Base-by-base conservation (phyloP, 345 rosid species). In the Abelmoschus esculentus region DNA sequence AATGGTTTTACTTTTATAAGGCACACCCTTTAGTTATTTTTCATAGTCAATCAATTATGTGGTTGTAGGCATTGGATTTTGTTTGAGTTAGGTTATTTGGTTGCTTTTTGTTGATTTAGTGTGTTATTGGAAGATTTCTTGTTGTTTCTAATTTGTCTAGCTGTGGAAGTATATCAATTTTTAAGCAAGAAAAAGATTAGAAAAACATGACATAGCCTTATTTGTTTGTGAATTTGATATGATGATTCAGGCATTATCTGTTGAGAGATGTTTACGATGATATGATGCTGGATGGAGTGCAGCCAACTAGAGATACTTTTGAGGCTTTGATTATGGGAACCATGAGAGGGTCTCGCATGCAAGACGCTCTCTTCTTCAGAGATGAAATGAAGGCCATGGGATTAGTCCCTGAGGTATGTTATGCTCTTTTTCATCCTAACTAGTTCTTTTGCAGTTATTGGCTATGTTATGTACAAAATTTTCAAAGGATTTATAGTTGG, bases 311-410 rank as follows among this genome's bases (percentile, higher is more conserved):
- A 70, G 97, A 91, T 67, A 76, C 79, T 31, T 91, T 95, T 73
- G 89, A 87, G 74, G 86, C 96, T 13, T 78, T 91, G 85, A 83
- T 90, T 11, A 81, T 85, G 61, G 99, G 98, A 66, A 87, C 91
- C 28, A 90, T 91, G 98, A 91, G 84, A 79, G 92, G 96, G 6
- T 81, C 93, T 55, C 93, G 96, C 40, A 72, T 95, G 85, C 90
- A 79, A 59, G 98, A 91, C 66, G 93, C 93, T 19, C 79, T 90
- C 80, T 95, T 75, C 74, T 95, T 95, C 79, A 84, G 86, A 31
- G 93, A 95, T 70, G 86, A 95, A 75, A 95, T 95, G 99, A 90
- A 81, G 63, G 68, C 90, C 61, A 85, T 80, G 87, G 99, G 99
- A 49, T 87, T 91, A 82, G 77, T 90, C 77, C 97, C 99, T 6